These are phyloP conservation scores for Agaricus sinodeliciosus DNA, from an alignment of 768 basidiomycete genomes.

Conservation along the genomic window DNA sequence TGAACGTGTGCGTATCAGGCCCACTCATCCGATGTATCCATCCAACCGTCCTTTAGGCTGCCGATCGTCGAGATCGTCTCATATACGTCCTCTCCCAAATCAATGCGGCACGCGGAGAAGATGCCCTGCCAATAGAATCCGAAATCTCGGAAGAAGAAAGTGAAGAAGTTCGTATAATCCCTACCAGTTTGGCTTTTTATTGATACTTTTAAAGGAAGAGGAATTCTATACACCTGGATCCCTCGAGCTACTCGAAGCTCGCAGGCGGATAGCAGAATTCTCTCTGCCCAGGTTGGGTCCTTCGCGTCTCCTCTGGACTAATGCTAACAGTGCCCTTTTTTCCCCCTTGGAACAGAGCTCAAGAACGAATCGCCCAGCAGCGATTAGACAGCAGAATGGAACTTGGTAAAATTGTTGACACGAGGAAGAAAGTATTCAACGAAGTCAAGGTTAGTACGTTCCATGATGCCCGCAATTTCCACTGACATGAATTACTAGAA, in stretches of 20 bases:
- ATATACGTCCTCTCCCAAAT: conserved; percentile 95
- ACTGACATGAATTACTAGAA: conserved; percentile 39
- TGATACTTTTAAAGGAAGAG: conserved; percentile 50
- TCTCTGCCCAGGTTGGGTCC: conserved; percentile 91
- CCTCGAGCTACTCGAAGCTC: conserved; percentile 50
- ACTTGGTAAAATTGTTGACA: conserved; percentile 83
- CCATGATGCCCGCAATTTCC: not conserved
- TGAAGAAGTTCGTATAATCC: conserved; percentile 19
- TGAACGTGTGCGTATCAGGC: conserved; percentile 72
- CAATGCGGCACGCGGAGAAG: conserved; percentile 79
- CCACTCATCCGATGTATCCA: conserved; percentile 10
- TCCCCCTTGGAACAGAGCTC: conserved; percentile 69
- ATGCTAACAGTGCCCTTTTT: conserved; percentile 63
- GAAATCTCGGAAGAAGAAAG: conserved; percentile 71
- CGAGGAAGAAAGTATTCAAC: conserved; percentile 83
- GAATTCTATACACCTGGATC: conserved; percentile 96
- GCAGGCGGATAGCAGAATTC: conserved; percentile 84
- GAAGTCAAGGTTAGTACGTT: conserved; percentile 72
- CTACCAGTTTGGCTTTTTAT: not conserved
- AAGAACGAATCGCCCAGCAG: conserved; percentile 90
- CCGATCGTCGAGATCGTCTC: conserved; percentile 92
- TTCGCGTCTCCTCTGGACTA: conserved; percentile 51
- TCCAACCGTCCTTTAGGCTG: conserved; percentile 50
- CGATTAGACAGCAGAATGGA: conserved; percentile 83
- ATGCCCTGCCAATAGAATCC: conserved; percentile 68